Base-by-base conservation (phyloP, 2,329 filamentous ascomycete species). In the Paraconiothyrium sp. region DNA sequence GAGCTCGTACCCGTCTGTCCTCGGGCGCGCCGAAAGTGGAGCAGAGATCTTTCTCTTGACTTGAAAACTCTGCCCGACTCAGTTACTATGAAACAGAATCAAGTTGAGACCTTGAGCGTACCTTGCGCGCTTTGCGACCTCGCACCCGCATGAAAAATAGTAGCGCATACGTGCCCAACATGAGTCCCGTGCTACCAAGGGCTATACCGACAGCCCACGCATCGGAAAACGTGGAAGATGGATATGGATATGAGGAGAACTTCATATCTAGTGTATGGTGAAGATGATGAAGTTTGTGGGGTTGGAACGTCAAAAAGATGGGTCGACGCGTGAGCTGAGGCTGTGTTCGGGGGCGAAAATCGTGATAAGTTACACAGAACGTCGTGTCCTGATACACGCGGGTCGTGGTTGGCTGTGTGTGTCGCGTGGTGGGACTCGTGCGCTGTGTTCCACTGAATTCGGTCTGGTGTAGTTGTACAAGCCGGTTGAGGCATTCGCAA, bases 11-110 rank as follows among this genome's bases (percentile, higher is more conserved):
- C 51, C 51, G 8, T 43, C 51, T 4, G 27, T 43, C 37, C 37
- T 54, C 22, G 20, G 39, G 11, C 39, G 51, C 16, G 39, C 37
- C 5, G 51, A 32, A 20, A 54, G 22, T n/a, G 51, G 51, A 7
- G 37, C 51, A 16, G 51, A 54, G 5, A 54, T 54, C 37, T 43
- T 44, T 30, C 51, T 41, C 37, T 54, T 54, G 11, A 54, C 51
- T 54, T 54, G 37, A 16, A 44, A 54, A 22, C 37, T 54, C 51
- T 54, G 35, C 24, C 22, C 51, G 3, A 32, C 30, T 54, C 22
- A 43, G 37, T 44, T 5, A 16, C 35, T 20, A 9, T 2, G n/a
- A 3, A 5, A 2, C 4, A 7, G 8, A n/a, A 14, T 24, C n/a
- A 16, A 9, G 10, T 1, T 10, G 16, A 37, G 5, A 37, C n/a